Percentiles rank a stretch among this genome's conserved stretches.
These are phyloP conservation scores for Musa schizocarpa DNA, from an alignment of 176 grass and related monocot species.

Conservation along the genomic window DNA sequence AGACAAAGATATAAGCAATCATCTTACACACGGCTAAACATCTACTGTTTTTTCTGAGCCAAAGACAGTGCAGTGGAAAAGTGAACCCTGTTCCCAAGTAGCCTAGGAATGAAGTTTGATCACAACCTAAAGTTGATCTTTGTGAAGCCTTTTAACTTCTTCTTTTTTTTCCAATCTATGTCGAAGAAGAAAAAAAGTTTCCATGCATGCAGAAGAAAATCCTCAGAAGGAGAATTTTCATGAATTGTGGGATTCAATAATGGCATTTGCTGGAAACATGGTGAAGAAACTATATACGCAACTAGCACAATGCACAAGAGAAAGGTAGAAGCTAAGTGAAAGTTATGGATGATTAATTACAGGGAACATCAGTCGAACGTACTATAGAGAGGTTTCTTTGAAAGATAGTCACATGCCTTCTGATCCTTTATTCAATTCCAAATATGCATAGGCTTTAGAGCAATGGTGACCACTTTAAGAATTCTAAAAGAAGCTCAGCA, in stretches of 20 bases:
- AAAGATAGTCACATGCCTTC: not conserved
- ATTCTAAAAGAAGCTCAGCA: no score
- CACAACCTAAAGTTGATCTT: no score
- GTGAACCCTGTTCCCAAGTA: no score
- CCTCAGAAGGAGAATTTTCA: not conserved
- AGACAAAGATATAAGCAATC: conserved; percentile 1
- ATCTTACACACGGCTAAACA: not conserved
- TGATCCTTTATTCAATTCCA: not conserved
- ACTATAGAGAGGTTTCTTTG: not conserved
- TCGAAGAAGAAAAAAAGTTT: not conserved
- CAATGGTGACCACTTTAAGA: no score
- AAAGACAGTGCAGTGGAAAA: no score
- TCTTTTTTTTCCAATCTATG: no score
- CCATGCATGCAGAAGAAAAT: not conserved
- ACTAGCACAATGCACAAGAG: not conserved
- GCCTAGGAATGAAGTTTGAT: no score
- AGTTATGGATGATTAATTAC: not conserved
- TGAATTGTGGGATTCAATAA: not conserved
- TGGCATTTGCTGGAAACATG: not conserved
- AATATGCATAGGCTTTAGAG: no score
- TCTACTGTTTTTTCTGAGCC: no score
- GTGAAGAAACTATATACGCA: not conserved
- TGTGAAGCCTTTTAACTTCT: no score
- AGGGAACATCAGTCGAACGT: not conserved
- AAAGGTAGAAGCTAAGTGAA: not conserved